phyloP scores from a whole-genome alignment of 2,329 filamentous ascomycete genomes.

The Lasiodiplodia theobromae region DNA sequence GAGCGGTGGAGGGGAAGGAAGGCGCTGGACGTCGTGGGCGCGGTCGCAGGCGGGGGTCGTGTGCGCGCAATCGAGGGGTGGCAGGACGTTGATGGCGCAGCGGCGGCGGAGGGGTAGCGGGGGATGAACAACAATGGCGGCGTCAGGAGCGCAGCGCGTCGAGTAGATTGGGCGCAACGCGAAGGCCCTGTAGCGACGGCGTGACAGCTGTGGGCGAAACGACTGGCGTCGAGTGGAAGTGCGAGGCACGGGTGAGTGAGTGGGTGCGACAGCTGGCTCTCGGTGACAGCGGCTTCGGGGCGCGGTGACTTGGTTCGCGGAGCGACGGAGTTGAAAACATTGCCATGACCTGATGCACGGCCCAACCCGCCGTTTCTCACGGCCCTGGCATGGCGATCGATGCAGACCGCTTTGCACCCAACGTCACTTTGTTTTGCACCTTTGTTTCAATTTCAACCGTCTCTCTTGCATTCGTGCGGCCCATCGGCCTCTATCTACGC shows the following conservation, averaged over 20 bases:
- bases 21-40: slow-evolving; percentile 3
- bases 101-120: slow-evolving; percentile 20
- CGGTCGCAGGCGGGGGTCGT: background rate
- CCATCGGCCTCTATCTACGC: slow-evolving; percentile 11
- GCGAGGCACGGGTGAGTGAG: slow-evolving; percentile 8
- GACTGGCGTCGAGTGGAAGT: background rate
- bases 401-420: slow-evolving; percentile 1
- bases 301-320: slow-evolving; percentile 24
- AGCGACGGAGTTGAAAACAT: slow-evolving; percentile 25
- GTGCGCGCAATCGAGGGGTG: slow-evolving; percentile 15
- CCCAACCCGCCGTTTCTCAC: slow-evolving; percentile 6
- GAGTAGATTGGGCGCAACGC: slow-evolving; percentile 14
- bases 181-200: slow-evolving; percentile 2
- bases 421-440: slow-evolving; percentile 23
- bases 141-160: slow-evolving; percentile 20
- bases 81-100: slow-evolving; percentile 13
- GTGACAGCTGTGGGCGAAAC: slow-evolving; percentile 14
- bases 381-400: slow-evolving; percentile 20
- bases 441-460: slow-evolving; percentile 20
- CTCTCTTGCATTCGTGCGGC: background rate
- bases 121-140: slow-evolving; percentile 13
- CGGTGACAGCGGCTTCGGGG: slow-evolving; percentile 15
- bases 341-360: slow-evolving; percentile 12
- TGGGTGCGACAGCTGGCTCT: slow-evolving; percentile 26
- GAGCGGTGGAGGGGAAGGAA: background rate